These are phyloP conservation scores for Colletotrichum cordylinicola DNA, from an alignment of 2,329 filamentous ascomycete species.

Conservation along the genomic window DNA sequence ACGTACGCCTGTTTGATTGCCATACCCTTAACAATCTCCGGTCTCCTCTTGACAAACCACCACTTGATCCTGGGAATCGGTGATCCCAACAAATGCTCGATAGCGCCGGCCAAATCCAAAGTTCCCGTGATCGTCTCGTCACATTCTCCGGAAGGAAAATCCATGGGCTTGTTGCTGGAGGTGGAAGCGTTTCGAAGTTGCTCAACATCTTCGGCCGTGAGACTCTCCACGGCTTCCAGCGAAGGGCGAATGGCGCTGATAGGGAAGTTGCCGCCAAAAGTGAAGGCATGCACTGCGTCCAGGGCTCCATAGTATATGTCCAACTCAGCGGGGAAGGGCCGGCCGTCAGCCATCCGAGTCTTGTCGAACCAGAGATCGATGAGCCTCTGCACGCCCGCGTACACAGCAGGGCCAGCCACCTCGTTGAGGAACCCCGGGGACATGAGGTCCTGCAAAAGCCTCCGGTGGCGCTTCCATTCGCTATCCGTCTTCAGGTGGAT, in stretches of 20 bases:
- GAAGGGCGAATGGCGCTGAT: neutral
- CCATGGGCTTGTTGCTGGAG: neutral
- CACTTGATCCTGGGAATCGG: slow-evolving; percentile 14
- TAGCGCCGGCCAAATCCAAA: neutral
- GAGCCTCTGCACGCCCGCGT: slow-evolving; percentile 32
- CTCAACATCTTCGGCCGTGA: neutral
- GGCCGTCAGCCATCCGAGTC: slow-evolving; percentile 30
- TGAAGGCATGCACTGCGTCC: slow-evolving; percentile 34
- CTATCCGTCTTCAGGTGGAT: slow-evolving; percentile 33
- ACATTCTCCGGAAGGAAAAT: neutral
- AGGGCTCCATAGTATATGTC: slow-evolving; percentile 35
- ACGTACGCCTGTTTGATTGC: neutral
- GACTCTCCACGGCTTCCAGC: neutral
- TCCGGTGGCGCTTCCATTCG: slow-evolving; percentile 36
- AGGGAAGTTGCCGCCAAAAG: slow-evolving; percentile 28
- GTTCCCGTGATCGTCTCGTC: slow-evolving; percentile 17
- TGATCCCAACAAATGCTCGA: neutral
- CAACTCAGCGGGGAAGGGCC: slow-evolving; percentile 32
- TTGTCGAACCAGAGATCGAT: slow-evolving; percentile 41
- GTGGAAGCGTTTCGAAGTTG: neutral
- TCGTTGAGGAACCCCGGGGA: slow-evolving; percentile 36
- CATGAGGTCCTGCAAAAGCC: slow-evolving; percentile 44
- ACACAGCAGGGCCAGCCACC: slow-evolving; percentile 37
- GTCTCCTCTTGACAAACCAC: neutral
- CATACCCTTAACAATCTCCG: neutral